Evolutionary conservation across 2,329 filamentous ascomycete genomes (phyloP), one percentile per base, ranked within the genome.

Genomic region (Sporothrix globosa): DNA sequence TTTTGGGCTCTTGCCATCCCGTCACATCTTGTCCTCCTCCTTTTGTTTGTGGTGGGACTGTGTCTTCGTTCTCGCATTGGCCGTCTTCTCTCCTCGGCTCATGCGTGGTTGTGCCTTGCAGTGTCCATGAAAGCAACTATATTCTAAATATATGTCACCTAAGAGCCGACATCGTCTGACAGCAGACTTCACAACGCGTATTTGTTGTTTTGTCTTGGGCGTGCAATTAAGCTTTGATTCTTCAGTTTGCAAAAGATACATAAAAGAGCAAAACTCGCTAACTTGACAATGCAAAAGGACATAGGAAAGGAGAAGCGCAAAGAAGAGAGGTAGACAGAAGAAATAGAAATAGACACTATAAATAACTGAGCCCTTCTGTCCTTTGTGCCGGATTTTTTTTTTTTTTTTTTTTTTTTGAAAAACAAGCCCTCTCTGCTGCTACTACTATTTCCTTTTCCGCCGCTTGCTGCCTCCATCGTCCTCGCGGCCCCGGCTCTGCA

Each of bases 151-250:
- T 39, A 67, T 73, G 72, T 73, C 72, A 73, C 27, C 60, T 61
- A 74, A 74, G 73, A 74, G 73, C 73, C 73, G 73, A 74, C 73
- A 74, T 74, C 73, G 73, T 74, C 73, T 72, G 73, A 74, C 6
- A 41, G 53, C 67, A 63, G 56, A 65, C 17, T 65, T 65, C 14
- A 34, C 14, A 58, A 13, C 41, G 54, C 41, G 53, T 0, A 21
- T 44, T 19, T 44, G 2, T 68, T 63, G 19, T 7, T 10, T 71
- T 70, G 30, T 11, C 4, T 30, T 34, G 24, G 17, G n/a, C 21
- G 63, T n/a, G 50, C 19, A 63, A 69, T 34, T 54, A 39, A 9
- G 10, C 11, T 50, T 69, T 69, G 53, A 41, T 69, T 52, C 46
- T 69, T 63, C 24, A 54, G 1, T 53, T 19, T 48, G 60, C 60